Evolutionary conservation across 352 stramenopile species (phyloP).

Genomic region (Phytophthora tentaculata): DNA sequence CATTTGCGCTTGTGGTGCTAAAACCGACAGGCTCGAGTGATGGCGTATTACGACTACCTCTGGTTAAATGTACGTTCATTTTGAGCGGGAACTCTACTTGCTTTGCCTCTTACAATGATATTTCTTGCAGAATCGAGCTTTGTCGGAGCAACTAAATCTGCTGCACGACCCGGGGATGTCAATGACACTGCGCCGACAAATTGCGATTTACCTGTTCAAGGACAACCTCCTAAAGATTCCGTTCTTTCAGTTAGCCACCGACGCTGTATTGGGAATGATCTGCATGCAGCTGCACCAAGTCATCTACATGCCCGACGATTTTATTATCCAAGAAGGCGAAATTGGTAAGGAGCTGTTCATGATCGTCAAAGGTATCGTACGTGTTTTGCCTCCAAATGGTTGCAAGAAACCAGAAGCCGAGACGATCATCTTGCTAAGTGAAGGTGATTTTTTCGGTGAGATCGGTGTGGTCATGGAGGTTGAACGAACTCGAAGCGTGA

Average conservation of each 20-base stretch:
- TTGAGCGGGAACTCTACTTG: background rate
- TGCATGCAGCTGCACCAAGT: constrained; percentile 73
- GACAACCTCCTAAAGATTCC: constrained; percentile 74
- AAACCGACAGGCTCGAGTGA: constrained; percentile 51
- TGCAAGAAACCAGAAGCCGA: constrained; percentile 30
- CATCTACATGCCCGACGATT: constrained; percentile 73
- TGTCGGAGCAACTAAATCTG: constrained; percentile 66
- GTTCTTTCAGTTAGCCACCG: constrained; percentile 72
- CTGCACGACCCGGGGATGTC: constrained; percentile 74
- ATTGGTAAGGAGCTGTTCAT: constrained; percentile 77
- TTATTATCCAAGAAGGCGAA: constrained; percentile 68
- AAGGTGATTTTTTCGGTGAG: constrained; percentile 73
- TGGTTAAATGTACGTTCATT: constrained; percentile 60
- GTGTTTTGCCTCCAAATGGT: constrained; percentile 53
- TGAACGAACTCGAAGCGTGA: constrained; percentile 64
- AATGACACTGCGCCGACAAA: constrained; percentile 53
- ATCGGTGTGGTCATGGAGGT: constrained; percentile 76
- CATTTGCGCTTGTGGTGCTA: too few species aligned
- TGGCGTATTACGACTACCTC: constrained; percentile 77
- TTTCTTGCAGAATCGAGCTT: constrained; percentile 48
- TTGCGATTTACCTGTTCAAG: constrained; percentile 77
- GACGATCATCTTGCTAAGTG: constrained; percentile 61
- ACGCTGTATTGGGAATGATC: constrained; percentile 70
- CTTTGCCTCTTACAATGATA: constrained; percentile 4
- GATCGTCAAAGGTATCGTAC: constrained; percentile 75